Evolutionary conservation across 1,139 yeast genomes (phyloP).

Genomic region (Suhomyces kunorum): DNA sequence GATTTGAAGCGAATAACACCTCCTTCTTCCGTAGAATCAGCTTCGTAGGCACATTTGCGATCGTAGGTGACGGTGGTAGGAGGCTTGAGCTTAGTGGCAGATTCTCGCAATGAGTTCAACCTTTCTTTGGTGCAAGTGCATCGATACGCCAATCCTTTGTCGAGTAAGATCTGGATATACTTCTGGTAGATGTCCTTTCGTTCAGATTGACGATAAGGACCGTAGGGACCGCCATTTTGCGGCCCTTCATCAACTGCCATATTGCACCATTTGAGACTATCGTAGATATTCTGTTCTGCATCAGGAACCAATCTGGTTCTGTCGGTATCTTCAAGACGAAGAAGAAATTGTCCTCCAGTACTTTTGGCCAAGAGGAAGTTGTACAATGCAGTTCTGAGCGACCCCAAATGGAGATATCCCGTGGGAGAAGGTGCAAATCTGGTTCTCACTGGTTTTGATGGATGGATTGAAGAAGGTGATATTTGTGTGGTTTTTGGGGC

Average conservation of each 20-base stretch:
- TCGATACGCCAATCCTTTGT: conserved; percentile 73
- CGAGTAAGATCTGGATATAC: conserved; percentile 58
- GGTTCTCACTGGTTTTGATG: conserved; percentile 69
- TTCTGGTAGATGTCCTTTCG: conserved; percentile 62
- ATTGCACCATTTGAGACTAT: conserved; percentile 77
- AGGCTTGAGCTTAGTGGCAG: conserved; percentile 75
- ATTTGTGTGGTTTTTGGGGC: too few relatives aligned
- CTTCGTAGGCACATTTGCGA: conserved; percentile 59
- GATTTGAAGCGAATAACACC: conserved; percentile 63
- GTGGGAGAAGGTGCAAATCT: conserved; percentile 99
- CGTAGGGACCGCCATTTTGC: conserved; percentile 58
- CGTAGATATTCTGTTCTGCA: conserved; percentile 80
- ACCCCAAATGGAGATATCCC: conserved; percentile 88
- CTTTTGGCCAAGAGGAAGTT: conserved; percentile 79
- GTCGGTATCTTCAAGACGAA: conserved; percentile 93
- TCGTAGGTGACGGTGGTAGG: conserved; percentile 94
- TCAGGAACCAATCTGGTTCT: conserved; percentile 72
- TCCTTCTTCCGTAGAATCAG: conserved; percentile 25
- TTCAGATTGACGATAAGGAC: conserved; percentile 85
- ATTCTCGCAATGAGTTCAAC: conserved; percentile 60
- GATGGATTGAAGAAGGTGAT: conserved; percentile 31
- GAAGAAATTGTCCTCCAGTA: conserved; percentile 77
- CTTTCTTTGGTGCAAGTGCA: conserved; percentile 89
- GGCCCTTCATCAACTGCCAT: conserved; percentile 84
- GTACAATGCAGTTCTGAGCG: conserved; percentile 88